Evolutionary conservation across 129 eudicot species (phyloP), one percentile per base, ranked within the genome.

Genomic region (Mikania micrantha): DNA sequence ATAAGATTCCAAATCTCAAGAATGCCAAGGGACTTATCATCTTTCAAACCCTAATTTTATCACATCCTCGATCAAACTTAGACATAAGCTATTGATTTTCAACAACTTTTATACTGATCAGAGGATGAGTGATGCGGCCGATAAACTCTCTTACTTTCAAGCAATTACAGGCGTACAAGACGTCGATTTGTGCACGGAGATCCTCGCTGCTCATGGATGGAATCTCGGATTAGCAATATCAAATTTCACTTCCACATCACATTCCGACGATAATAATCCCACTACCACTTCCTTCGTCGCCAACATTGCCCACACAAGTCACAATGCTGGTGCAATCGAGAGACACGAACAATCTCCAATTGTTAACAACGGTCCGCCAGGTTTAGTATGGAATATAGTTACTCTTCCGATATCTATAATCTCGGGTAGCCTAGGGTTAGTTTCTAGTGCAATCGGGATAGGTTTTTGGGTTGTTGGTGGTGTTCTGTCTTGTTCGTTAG

Each of bases 381-480:
- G 84, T 47, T 45, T 87, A 15, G 97, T 69, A 2, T 87, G 97
- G 97, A 85, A 81, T 60, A 16, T 91, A n/a, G 45, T 91, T 4
- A 91, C 90, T n/a, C 92, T 91, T 10, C 97, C 97, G 7, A 74
- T 87, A 56, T 85, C 95, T 16, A 82, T 90, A n/a, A 59, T 90
- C 52, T 87, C 97, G 1, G 84, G 82, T 31, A 80, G 97, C 57
- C 80, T 87, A 76, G 97, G 97, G 79, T 52, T 90, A 35, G 65
- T 87, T 50, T 84, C 95, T 1, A 91, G 95, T 4, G 95, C 92
- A 0, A 67, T 90, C 44, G 92, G 95, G 17, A 68, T 91, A 1
- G 97, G 95, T 1, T 44, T 90, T 36, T 85, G 95, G 97, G 87
- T 86, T 0, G 95, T 86, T 2, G 85, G 95, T 27, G 95, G 97